Evolutionary conservation across 495 filamentous ascomycete genomes (phyloP).

Genomic region (Trichoderma gamsii): DNA sequence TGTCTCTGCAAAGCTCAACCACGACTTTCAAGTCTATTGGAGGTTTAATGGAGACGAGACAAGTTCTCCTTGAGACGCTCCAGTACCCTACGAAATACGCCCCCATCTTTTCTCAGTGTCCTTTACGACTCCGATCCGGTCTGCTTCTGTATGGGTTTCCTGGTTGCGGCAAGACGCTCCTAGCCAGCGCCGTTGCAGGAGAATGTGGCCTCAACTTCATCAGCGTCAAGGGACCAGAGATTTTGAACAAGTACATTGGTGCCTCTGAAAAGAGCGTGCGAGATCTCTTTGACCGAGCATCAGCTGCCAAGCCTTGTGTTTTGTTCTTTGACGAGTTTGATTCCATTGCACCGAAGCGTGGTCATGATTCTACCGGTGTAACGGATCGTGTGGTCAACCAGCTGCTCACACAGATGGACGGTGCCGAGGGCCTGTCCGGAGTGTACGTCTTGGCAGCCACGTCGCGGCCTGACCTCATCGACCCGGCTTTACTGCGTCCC

Average conservation of each 20-base stretch:
- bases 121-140: slow-evolving; percentile 84
- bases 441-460: slow-evolving; percentile 96
- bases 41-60: slow-evolving; percentile 75
- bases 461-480: slow-evolving; percentile 83
- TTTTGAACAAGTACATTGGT: slow-evolving; percentile 97
- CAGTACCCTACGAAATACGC: slow-evolving; percentile 98
- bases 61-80: slow-evolving; percentile 84
- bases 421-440: slow-evolving; percentile 86
- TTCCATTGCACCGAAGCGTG: slow-evolving; percentile 91
- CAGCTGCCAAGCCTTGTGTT: slow-evolving; percentile 83
- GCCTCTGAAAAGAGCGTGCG: slow-evolving; percentile 91
- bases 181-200: slow-evolving; percentile 88
- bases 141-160: slow-evolving; percentile 91
- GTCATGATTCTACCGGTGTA: slow-evolving; percentile 92
- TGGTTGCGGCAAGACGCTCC: slow-evolving; percentile 90
- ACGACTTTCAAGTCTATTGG: slow-evolving; percentile 88
- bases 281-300: slow-evolving; percentile 87
- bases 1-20: slow-evolving; percentile 82
- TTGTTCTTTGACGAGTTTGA: slow-evolving; percentile 99
- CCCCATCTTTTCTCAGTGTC: slow-evolving; percentile 93
- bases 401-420: slow-evolving; percentile 97
- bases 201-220: slow-evolving; percentile 98
- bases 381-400: slow-evolving; percentile 99
- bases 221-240: slow-evolving; percentile 94
- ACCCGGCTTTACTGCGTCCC: slow-evolving; percentile 83